Evolutionary conservation across 768 basidiomycete species (phyloP).

Genomic region (Scleroderma bovista): DNA sequence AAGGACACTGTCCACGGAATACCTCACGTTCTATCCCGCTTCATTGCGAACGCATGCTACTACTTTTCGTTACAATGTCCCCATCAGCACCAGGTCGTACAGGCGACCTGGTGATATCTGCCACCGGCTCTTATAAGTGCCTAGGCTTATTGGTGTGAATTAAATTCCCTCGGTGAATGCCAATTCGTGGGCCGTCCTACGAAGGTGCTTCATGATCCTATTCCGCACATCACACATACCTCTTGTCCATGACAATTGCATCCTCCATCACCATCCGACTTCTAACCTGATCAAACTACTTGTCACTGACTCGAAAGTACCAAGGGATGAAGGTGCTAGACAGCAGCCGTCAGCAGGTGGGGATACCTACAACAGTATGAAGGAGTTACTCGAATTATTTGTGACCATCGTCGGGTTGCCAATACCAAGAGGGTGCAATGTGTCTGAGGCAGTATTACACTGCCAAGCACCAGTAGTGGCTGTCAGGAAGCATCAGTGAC

Average conservation of each 20-base stretch:
- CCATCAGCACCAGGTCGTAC: no score
- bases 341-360: no score
- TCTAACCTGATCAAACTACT: conserved; percentile 51
- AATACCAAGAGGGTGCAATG: conserved; percentile 35
- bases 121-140: no score
- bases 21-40: no score
- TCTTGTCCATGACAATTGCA: neutral
- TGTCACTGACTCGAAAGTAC: conserved; percentile 45
- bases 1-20: no score
- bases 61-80: no score
- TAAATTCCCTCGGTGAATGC: no score
- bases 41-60: no score
- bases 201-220: no score
- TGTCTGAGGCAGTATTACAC: conserved; percentile 41
- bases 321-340: conserved; percentile 38
- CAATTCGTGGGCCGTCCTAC: no score
- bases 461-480: conserved; percentile 44
- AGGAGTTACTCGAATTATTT: conserved; percentile 3
- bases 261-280: conserved; percentile 1
- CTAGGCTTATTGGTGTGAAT: no score
- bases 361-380: neutral
- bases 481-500: conserved; percentile 14
- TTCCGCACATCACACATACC: neutral
- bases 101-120: no score
- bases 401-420: conserved; percentile 1